Evolutionary conservation across 371 early-diverging fungal species (phyloP), one percentile per base, ranked within the genome.

Genomic region (Mortierella sp.): DNA sequence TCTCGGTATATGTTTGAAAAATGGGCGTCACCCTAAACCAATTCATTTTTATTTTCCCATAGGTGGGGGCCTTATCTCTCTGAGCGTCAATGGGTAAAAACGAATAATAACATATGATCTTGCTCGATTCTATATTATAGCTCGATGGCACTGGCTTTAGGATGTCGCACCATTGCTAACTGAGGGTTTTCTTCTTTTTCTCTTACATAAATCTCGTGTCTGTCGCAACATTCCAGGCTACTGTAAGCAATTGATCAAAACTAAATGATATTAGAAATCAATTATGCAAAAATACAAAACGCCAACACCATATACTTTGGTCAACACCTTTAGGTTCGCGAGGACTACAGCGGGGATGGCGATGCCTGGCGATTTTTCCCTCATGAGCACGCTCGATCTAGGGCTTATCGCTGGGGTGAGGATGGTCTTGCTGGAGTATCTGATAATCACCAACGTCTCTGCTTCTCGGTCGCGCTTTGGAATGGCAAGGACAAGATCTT

Each of bases 11-110:
- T 11, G 3, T 12, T 14, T 28, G 26, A 57, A n/a, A n/a, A n/a
- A n/a, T n/a, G n/a, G n/a, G 22, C 6, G 5, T 24, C 6, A 39
- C 32, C 24, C 11, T 26, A 14, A 57, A 28, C 11, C 43, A 4
- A 58, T 60, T 68, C 22, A 16, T 59, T 35, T 24, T 47, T 30
- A 51, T 28, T 26, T 37, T 63, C 26, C 16, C 60, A 45, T 59
- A 80, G 81, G 68, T 80, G 81, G 81, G 81, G 81, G 4, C 81
- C 81, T 47, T 80, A 80, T 59, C 67, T 80, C 28, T 80, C 81
- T 47, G 81, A 80, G 54, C 75, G 81, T 40, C 81, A 80, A 66
- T 80, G 81, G 81, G 81, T 80, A 75, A 62, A 14, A 10, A 9
- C n/a, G 37, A 24, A 18, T 20, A 14, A 22, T 35, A 24, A n/a